These are phyloP conservation scores for Gossypium anomalum DNA, from an alignment of 345 rosid genomes.

Conservation along the genomic window DNA sequence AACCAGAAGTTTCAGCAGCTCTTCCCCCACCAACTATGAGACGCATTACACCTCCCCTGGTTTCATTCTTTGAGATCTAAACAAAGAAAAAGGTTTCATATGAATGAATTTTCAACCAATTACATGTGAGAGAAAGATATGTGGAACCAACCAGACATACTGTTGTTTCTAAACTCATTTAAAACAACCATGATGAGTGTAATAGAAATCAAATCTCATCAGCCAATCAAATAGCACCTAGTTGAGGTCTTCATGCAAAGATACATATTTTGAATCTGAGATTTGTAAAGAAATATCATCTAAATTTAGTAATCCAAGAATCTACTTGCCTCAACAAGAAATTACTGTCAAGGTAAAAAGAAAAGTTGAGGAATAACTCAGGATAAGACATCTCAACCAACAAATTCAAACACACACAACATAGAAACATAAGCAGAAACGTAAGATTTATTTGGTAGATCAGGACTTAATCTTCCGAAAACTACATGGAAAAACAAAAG, in stretches of 20 bases:
- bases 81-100: constrained; percentile 6
- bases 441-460: background rate
- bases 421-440: background rate
- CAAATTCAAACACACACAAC: background rate
- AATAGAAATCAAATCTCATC: background rate
- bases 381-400: background rate
- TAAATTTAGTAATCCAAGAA: background rate
- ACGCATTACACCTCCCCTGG: constrained; percentile 95
- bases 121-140: background rate
- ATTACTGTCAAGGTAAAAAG: background rate
- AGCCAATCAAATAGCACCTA: background rate
- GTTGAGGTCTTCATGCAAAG: background rate
- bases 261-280: background rate
- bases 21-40: constrained; percentile 99
- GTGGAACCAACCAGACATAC: background rate
- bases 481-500: background rate
- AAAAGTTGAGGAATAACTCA: background rate
- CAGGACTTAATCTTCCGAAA: background rate
- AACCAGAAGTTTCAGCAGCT: constrained; percentile 78
- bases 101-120: constrained; percentile 3
- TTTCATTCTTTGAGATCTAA: constrained; percentile 75
- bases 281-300: background rate
- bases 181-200: background rate
- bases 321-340: background rate
- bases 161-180: background rate